Evolutionary conservation across 176 grass and related monocot genomes (phyloP).

Genomic region (Alopecurus myosuroides): DNA sequence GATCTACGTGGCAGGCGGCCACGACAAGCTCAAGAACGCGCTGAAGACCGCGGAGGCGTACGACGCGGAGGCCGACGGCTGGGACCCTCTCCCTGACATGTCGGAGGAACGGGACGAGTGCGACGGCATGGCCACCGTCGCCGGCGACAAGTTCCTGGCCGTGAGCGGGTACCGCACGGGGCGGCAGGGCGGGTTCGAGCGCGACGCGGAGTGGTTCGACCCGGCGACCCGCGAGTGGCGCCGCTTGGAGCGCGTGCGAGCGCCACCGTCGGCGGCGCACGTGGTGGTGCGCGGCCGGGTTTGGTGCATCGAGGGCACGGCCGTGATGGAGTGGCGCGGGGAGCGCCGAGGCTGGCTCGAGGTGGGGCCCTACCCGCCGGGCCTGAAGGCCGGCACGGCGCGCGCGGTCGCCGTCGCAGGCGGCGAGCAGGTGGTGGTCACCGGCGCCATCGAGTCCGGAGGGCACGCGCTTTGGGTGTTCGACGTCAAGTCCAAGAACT

Average conservation of each 20-base stretch:
- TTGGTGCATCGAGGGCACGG: conserved; percentile 50
- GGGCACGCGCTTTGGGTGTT: conserved; percentile 52
- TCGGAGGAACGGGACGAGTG: conserved; percentile 73
- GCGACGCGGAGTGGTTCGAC: conserved; percentile 75
- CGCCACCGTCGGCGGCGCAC: conserved; percentile 38
- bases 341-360: conserved; percentile 32
- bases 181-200: conserved; percentile 74
- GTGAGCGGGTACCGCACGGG: conserved; percentile 82
- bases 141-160: conserved; percentile 50
- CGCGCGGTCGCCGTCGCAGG: conserved; percentile 34
- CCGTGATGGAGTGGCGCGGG: conserved; percentile 41
- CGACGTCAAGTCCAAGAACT: conserved; percentile 36
- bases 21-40: conserved; percentile 92
- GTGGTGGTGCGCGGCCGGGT: conserved; percentile 39
- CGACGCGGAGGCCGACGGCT: conserved; percentile 43
- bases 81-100: conserved; percentile 86
- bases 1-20: conserved; percentile 78
- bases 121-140: conserved; percentile 59
- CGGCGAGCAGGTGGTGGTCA: conserved; percentile 47
- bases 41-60: conserved; percentile 81
- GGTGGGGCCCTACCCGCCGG: conserved; percentile 47
- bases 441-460: conserved; percentile 31
- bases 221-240: conserved; percentile 40
- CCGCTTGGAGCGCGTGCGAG: conserved; percentile 28
- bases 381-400: conserved; percentile 45